Evolutionary conservation across 495 filamentous ascomycete genomes (phyloP).

Genomic region (Polyplosphaeria fusca): DNA sequence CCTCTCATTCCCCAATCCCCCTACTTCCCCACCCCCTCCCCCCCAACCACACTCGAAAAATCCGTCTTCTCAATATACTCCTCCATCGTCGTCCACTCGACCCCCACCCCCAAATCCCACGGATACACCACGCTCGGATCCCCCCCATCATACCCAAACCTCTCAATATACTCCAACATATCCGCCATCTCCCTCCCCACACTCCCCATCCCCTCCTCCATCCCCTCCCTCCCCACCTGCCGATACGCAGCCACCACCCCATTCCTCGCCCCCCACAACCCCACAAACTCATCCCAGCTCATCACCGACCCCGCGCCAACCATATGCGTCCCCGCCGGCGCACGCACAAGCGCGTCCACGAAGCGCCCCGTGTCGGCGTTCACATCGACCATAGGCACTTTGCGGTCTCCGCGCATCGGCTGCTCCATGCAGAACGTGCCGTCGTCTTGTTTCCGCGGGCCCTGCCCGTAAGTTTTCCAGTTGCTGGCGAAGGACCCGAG

Average conservation of each 20-base stretch:
- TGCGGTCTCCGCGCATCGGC: conserved; percentile 11
- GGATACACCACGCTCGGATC: conserved; percentile 34
- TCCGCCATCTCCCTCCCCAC: conserved; percentile 39
- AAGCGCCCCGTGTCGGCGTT: conserved; percentile 38
- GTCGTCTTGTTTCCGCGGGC: conserved; percentile 23
- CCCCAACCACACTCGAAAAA: no score
- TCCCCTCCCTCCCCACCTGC: conserved; percentile 15
- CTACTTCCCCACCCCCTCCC: no score
- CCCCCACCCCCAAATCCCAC: conserved; percentile 9
- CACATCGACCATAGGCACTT: conserved; percentile 37
- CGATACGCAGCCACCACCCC: conserved; percentile 17
- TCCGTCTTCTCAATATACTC: conserved; percentile 40
- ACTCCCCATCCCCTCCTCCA: conserved; percentile 24
- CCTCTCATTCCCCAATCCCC: no score
- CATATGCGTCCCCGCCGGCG: conserved; percentile 38
- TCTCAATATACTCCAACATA: conserved; percentile 37
- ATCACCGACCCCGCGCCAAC: conserved; percentile 35
- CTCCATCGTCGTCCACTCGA: conserved; percentile 30
- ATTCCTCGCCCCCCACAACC: conserved; percentile 29
- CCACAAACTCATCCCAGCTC: conserved; percentile 36
- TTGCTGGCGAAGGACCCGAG: conserved; percentile 43
- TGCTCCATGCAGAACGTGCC: conserved; percentile 26
- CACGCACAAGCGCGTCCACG: conserved; percentile 36
- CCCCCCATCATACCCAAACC: conserved; percentile 43
- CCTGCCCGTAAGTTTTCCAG: conserved; percentile 16